A percentile compares a stretch with the other conserved stretches of the same genome.
phyloP scores from a whole-genome alignment of 192 early-diverging fungal species.

The Phlyctochytrium bullatum region DNA sequence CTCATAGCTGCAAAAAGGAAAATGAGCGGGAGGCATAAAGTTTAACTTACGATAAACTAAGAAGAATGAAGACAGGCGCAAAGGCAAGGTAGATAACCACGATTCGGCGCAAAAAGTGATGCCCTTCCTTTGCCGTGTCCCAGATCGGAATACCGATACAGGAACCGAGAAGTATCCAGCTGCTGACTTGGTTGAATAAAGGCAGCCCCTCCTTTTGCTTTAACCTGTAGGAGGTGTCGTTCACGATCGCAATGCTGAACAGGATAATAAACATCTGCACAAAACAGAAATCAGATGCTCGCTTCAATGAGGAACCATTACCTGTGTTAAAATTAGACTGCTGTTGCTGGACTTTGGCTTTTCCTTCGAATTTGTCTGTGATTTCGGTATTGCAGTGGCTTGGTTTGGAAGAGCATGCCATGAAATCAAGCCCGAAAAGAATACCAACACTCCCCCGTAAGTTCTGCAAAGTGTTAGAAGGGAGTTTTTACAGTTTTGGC shows the following conservation, averaged over 20 bases:
- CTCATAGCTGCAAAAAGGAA: constrained; percentile 58
- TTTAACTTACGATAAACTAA: constrained; percentile 70
- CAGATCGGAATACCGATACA: constrained; percentile 60
- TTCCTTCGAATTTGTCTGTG: too few relatives aligned
- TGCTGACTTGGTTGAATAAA: constrained; percentile 59
- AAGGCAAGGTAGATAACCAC: constrained; percentile 82
- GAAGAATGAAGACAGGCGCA: constrained; percentile 78
- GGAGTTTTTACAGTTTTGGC: too few relatives aligned
- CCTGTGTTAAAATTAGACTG: too few relatives aligned
- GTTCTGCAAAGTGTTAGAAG: constrained; percentile 12
- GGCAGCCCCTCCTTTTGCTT: constrained; percentile 63
- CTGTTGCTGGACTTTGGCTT: too few relatives aligned
- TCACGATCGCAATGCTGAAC: constrained; percentile 58
- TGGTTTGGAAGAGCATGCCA: constrained; percentile 25
- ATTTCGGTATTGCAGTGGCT: too few relatives aligned
- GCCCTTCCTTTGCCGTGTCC: constrained; percentile 54
- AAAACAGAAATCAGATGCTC: too few relatives aligned
- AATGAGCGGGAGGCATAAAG: not conserved
- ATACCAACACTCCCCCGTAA: constrained; percentile 32
- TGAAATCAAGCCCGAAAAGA: constrained; percentile 27
- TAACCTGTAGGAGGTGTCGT: constrained; percentile 59
- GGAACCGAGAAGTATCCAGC: constrained; percentile 62
- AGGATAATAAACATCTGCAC: constrained; percentile 48
- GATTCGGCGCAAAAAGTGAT: constrained; percentile 79
- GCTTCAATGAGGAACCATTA: too few relatives aligned